Conservation (phyloP, 768 basidiomycete species). For the Pleurotus platypus region DNA sequence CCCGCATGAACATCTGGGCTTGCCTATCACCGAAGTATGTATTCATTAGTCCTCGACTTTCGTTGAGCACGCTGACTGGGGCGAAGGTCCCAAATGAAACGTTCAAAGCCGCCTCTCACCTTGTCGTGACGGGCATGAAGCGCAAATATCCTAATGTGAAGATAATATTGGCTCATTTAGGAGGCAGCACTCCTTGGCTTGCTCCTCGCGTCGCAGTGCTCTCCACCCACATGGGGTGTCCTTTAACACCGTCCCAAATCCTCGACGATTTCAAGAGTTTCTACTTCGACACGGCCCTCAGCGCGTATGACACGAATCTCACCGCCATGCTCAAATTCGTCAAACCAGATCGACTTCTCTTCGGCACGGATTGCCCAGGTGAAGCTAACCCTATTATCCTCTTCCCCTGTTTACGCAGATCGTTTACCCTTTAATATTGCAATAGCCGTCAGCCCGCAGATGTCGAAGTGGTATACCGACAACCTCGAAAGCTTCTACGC, state of each 20-base stretch:
- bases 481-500: slow-evolving; percentile 49
- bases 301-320: slow-evolving; percentile 51
- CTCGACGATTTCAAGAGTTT: slow-evolving; percentile 66
- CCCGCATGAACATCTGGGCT: slow-evolving; percentile 60
- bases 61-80: neutral
- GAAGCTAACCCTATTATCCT: slow-evolving; percentile 11
- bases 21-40: slow-evolving; percentile 65
- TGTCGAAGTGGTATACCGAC: slow-evolving; percentile 59
- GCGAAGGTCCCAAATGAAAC: slow-evolving; percentile 78
- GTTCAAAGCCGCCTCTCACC: slow-evolving; percentile 75
- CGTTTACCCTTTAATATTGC: neutral
- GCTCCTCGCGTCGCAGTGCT: slow-evolving; percentile 68
- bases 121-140: slow-evolving; percentile 69
- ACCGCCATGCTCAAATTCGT: slow-evolving; percentile 49
- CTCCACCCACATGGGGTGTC: slow-evolving; percentile 67
- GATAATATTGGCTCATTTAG: slow-evolving; percentile 71
- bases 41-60: neutral
- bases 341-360: slow-evolving; percentile 49
- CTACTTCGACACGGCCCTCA: slow-evolving; percentile 73
- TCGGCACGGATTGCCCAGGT: slow-evolving; percentile 81
- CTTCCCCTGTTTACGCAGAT: neutral
- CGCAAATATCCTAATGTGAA: slow-evolving; percentile 56
- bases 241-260: slow-evolving; percentile 60
- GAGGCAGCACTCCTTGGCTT: slow-evolving; percentile 64
- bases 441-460: slow-evolving; percentile 54